These are phyloP conservation scores for Microthyrium microscopicum DNA, from an alignment of 2,329 filamentous ascomycete genomes.

Conservation along the genomic window DNA sequence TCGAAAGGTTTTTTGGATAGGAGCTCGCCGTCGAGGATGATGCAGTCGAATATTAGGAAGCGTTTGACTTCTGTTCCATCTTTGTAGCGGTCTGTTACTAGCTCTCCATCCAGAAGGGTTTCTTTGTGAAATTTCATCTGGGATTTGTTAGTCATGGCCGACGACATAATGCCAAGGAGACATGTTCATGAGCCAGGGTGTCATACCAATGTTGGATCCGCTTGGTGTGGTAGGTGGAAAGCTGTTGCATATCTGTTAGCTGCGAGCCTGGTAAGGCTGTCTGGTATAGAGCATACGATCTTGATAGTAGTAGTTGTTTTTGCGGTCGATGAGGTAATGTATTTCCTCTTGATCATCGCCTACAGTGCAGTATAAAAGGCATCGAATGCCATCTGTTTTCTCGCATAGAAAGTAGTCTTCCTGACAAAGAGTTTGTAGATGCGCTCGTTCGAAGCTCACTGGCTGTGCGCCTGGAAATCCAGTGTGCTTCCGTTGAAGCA, in stretches of 20 bases:
- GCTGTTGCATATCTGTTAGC: conserved; percentile 33
- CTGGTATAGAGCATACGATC: neutral
- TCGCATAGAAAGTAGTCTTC: conserved; percentile 97
- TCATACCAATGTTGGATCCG: conserved; percentile 37
- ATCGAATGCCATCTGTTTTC: conserved; percentile 92
- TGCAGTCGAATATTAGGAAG: conserved; percentile 86
- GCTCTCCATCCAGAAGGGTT: conserved; percentile 82
- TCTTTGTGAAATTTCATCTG: conserved; percentile 57
- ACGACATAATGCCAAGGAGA: too few species aligned
- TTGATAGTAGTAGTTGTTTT: conserved; percentile 85
- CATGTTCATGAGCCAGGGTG: too few species aligned
- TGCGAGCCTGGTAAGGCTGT: neutral
- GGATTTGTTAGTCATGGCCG: too few species aligned
- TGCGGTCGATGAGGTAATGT: conserved; percentile 91
- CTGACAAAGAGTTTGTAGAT: conserved; percentile 64
- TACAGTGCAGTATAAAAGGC: conserved; percentile 80
- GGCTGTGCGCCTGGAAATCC: conserved; percentile 85
- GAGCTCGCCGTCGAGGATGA: conserved; percentile 61
- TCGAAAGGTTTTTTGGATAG: conserved; percentile 68
- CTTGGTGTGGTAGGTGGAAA: conserved; percentile 65
- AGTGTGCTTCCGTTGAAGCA: conserved; percentile 52
- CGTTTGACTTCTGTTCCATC: conserved; percentile 54
- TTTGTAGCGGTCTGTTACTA: conserved; percentile 66
- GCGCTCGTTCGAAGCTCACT: conserved; percentile 71
- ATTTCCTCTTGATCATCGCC: conserved; percentile 43